phyloP scores from a whole-genome alignment of 164 flowering plant genomes.

The Vitis rupestris region DNA sequence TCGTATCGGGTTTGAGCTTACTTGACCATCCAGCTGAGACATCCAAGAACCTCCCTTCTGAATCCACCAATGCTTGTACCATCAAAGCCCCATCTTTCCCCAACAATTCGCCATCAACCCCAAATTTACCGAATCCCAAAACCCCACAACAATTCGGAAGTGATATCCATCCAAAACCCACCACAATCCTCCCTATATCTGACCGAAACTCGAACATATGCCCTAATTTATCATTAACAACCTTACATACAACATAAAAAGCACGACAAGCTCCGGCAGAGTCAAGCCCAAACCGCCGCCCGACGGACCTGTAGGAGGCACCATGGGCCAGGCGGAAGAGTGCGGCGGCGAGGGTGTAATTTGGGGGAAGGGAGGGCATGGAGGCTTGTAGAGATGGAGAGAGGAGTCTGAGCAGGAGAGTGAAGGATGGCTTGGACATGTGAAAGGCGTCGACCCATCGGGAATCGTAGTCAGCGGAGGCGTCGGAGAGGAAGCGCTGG shows the following conservation, averaged over 20 bases:
- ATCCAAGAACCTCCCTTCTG: conserved; percentile 79
- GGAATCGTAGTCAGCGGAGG: conserved; percentile 27
- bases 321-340: conserved; percentile 69
- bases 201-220: conserved; percentile 41
- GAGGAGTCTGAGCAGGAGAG: conserved; percentile 42
- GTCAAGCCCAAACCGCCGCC: conserved; percentile 54
- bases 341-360: conserved; percentile 49
- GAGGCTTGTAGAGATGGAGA: conserved; percentile 31
- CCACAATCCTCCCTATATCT: conserved; percentile 32
- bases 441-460: conserved; percentile 54
- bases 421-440: conserved; percentile 58
- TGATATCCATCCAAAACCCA: conserved; percentile 57
- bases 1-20: conserved; percentile 31
- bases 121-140: conserved; percentile 48
- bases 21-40: conserved; percentile 89
- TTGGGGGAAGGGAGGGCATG: conserved; percentile 27
- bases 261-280: conserved; percentile 47
- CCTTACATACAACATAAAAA: conserved; percentile 60
- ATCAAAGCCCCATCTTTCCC: conserved; percentile 50
- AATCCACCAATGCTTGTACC: conserved; percentile 77
- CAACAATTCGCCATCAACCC: conserved; percentile 29
- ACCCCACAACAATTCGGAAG: conserved; percentile 77
- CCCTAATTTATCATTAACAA: conserved; percentile 44
- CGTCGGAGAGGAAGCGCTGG: conserved; percentile 42
- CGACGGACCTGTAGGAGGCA: conserved; percentile 46